Evolutionary conservation across 345 rosid genomes (phyloP).

Genomic region (Euclidium syriacum): DNA sequence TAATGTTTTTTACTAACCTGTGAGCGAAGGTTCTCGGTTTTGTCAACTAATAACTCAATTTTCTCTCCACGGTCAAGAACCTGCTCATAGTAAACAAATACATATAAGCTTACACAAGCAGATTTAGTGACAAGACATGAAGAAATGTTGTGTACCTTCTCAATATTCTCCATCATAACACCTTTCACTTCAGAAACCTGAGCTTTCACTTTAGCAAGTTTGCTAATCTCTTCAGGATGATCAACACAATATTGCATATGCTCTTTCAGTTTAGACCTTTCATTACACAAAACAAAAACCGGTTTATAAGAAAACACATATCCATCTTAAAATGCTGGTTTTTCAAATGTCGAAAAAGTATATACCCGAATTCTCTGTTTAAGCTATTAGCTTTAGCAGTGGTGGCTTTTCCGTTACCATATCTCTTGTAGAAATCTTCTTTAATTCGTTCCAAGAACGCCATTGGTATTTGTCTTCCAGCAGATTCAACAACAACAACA

Average conservation of each 20-base stretch:
- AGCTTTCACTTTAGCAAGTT: constrained; percentile 92
- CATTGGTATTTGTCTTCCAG: constrained; percentile 81
- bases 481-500: constrained; percentile 82
- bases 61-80: constrained; percentile 98
- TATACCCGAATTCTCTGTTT: constrained; percentile 70
- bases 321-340: not conserved
- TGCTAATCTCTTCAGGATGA: constrained; percentile 91
- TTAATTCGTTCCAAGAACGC: constrained; percentile 76
- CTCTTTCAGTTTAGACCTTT: constrained; percentile 80
- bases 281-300: not conserved
- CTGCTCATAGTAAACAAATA: constrained; percentile 27
- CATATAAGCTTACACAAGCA: not conserved
- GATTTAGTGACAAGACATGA: not conserved
- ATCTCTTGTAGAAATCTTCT: constrained; percentile 79
- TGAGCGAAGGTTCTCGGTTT: constrained; percentile 89
- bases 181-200: constrained; percentile 97
- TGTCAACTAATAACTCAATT: constrained; percentile 92
- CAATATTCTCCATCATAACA: constrained; percentile 98
- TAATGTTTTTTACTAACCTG: constrained; percentile 45
- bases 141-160: too few species aligned
- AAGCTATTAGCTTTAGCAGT: constrained; percentile 68
- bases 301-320: not conserved
- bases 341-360: not conserved
- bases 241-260: constrained; percentile 87
- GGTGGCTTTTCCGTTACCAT: constrained; percentile 78